A percentile compares a stretch with the other conserved stretches of the same genome.
These are phyloP conservation scores for Colletotrichum viniferum DNA, from an alignment of 2,329 filamentous ascomycete species.

Conservation along the genomic window DNA sequence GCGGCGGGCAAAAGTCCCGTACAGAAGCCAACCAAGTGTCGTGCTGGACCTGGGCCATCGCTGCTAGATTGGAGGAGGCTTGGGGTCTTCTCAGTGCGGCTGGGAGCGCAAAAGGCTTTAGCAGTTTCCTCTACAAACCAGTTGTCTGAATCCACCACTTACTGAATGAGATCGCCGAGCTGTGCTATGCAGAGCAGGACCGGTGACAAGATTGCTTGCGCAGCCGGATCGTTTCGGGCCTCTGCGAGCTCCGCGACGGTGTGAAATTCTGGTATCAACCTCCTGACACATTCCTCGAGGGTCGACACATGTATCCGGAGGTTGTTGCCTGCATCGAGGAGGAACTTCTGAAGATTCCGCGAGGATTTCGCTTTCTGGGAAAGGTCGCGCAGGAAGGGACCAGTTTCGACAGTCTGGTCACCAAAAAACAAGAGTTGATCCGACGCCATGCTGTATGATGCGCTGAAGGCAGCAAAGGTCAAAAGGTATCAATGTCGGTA, in stretches of 20 bases:
- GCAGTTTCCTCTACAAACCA: not conserved
- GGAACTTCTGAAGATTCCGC: not conserved
- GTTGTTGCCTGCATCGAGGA: not conserved
- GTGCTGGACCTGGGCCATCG: not conserved
- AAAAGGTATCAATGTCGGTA: not conserved
- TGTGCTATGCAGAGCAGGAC: not conserved
- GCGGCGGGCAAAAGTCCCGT: not conserved
- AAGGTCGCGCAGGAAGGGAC: not conserved
- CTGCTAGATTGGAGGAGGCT: not conserved
- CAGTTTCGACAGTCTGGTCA: not conserved
- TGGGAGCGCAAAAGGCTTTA: not conserved
- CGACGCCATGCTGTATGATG: not conserved
- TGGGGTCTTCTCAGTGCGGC: not conserved
- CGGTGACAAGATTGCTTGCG: not conserved
- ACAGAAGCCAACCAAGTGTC: not conserved
- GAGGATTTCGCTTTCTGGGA: not conserved
- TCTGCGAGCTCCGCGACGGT: not conserved
- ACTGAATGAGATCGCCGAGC: not conserved
- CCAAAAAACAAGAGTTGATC: not conserved
- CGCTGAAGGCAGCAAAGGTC: not conserved
- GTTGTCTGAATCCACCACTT: not conserved
- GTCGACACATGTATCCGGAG: not conserved
- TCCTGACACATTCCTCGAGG: not conserved
- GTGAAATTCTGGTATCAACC: not conserved
- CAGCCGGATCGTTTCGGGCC: not conserved